Evolutionary conservation across 179 eudicot genomes (phyloP), one percentile per base, ranked within the genome.

Genomic region (Carnegiea gigantea): DNA sequence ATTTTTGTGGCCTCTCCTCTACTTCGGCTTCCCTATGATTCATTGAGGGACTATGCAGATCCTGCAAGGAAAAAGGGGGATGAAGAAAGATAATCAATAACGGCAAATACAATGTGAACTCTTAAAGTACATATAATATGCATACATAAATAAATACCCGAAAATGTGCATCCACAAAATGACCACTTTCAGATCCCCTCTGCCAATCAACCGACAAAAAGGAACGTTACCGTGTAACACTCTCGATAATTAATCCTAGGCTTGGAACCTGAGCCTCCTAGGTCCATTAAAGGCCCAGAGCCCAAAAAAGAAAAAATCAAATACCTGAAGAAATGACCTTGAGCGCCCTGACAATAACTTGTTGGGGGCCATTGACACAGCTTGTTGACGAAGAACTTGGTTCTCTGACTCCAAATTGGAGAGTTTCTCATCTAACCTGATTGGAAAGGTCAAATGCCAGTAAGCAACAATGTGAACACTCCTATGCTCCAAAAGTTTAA

Each of bases 301-400:
- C n/a, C n/a, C 20, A 13, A 18, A 57, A 57, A 57, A 20, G 14
- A 18, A 57, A 57, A 57, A 20, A 57, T 57, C 23, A 18, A 72
- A 78, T 86, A 94, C 99, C 99, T 95, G 99, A 76, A 94, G 87
- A 83, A 90, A 86, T 65, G 99, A 95, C 87, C 92, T 92, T 46
- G 95, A 90, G 79, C 94, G 98, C 77, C 91, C 92, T 49, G 93
- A 89, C 68, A 89, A 90, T 76, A 91, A 86, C 82, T 94, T 94
- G 84, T 94, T 95, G 60, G 97, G 98, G 82, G 95, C 92, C 87
- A 89, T 85, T 59, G 91, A 83, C 76, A 89, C 88, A 78, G 91
- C 94, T 82, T 95, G 99, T 82, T 95, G 99, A 77, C 98, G 99
- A 78, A 95, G 91, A 84, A 95, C 99, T 90, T 95, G 91, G 80